These are phyloP conservation scores for Termitomyces sp. DNA, from an alignment of 768 basidiomycete species.

Conservation along the genomic window DNA sequence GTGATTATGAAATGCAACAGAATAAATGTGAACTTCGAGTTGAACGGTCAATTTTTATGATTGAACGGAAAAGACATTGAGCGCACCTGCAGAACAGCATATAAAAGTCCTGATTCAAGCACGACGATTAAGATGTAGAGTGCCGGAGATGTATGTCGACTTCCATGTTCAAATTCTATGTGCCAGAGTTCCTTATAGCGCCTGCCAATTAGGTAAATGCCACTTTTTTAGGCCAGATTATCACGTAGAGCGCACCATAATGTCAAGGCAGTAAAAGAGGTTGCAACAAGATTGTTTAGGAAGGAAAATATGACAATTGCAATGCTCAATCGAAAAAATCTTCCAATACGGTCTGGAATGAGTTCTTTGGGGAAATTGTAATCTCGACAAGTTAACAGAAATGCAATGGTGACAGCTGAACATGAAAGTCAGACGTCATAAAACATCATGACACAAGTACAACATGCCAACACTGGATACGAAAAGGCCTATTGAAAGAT, in stretches of 20 bases:
- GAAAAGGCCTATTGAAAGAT: not conserved
- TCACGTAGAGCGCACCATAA: not conserved
- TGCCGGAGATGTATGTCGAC: not conserved
- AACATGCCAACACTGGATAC: not conserved
- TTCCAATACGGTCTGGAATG: not conserved
- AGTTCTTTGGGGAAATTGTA: not conserved
- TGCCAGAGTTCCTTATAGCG: not conserved
- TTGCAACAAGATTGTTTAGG: not conserved
- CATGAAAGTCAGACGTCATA: not conserved
- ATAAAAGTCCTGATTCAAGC: not conserved
- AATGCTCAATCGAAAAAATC: not conserved
- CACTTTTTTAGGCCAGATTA: not conserved
- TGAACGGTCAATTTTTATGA: not conserved
- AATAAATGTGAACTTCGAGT: not conserved
- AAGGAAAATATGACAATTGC: not conserved
- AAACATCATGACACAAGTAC: not conserved
- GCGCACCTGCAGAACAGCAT: not conserved
- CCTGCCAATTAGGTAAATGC: not conserved
- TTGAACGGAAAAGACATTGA: not conserved
- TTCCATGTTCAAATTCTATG: not conserved
- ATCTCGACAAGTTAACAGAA: not conserved
- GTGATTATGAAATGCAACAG: not conserved
- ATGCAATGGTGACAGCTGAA: not conserved
- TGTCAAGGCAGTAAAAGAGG: not conserved
- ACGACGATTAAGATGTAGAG: not conserved